Evolutionary conservation across 164 flowering plant genomes (phyloP), one percentile per base, ranked within the genome.

Genomic region (Stephania cephalantha): DNA sequence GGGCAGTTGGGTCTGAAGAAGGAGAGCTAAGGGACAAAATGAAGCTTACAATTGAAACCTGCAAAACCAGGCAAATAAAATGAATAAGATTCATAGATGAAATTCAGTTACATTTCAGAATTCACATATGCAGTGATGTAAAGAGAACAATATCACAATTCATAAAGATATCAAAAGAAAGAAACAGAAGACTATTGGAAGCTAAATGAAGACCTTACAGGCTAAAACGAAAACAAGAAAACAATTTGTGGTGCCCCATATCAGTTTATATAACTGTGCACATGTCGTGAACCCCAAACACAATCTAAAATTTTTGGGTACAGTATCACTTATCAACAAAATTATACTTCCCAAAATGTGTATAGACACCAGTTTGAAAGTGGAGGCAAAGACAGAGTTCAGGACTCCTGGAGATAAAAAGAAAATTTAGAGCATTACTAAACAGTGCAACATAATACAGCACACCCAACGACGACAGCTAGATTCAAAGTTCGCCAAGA

Each of bases 31-130:
- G 88, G 55, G 97, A 87, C 1, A 95, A 75, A 35, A 91, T 84
- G 74, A 82, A 85, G 85, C 93, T 83, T 73, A 95, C 95, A 70
- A 92, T 92, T 17, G 99, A 83, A 30, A 95, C 96, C 99, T 95
- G 85, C 72, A 84, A 61, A 55, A 55, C 15, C 44, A 66, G 45
- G 46, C 18, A 76, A 73, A 15, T 50, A 9, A 68, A 61, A 71
- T 18, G 35, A 48, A 48, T 15, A 11, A 1, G 35, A 35, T 18
- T 52, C 63, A 55, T 31, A 30, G 3, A 9, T 10, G 42, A 68
- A 17, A 68, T 68, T 48, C 53, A 48, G 13, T 8, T 11, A 55
- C 13, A 55, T 55, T 55, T 4, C 18, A 55, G 8, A 15, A 55
- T 55, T 12, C 18, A 55, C 63, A 55, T 18, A 55, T 55, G 3